A percentile compares a stretch with the other conserved stretches of the same genome.
These are phyloP conservation scores for Coniochaeta sp. DNA, from an alignment of 2,329 filamentous ascomycete genomes.

Conservation along the genomic window DNA sequence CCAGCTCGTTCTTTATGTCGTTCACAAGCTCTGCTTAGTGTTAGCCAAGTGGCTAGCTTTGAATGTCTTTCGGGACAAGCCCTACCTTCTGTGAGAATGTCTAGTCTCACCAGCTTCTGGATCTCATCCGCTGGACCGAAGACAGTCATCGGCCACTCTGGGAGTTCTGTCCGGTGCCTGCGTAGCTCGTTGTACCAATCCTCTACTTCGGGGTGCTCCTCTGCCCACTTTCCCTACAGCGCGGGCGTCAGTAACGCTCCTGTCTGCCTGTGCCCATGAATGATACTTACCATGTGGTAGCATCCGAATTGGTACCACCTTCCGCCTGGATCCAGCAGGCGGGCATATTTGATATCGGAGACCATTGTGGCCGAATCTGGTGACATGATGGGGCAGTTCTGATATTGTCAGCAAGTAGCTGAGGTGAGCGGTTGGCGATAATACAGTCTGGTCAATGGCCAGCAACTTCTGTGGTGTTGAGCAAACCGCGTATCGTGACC, in stretches of 20 bases:
- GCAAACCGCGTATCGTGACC: no score
- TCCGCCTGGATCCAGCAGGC: not conserved
- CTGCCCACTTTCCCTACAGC: not conserved
- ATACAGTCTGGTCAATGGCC: no score
- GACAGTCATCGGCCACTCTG: not conserved
- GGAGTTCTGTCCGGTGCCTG: not conserved
- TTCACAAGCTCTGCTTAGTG: not conserved
- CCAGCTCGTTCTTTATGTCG: not conserved
- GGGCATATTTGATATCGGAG: not conserved
- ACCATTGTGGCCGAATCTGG: not conserved
- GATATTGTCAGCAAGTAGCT: not conserved
- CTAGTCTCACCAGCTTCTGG: not conserved
- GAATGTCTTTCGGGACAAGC: not conserved
- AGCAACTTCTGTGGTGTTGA: no score
- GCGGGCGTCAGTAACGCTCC: not conserved
- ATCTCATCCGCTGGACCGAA: not conserved
- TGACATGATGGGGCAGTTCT: not conserved
- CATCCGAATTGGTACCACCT: not conserved
- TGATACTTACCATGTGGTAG: not conserved
- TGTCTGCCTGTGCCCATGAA: not conserved
- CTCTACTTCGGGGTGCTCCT: not conserved
- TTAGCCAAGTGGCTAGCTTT: not conserved
- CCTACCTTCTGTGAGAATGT: not conserved
- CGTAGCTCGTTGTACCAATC: not conserved
- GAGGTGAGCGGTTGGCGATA: not conserved